These are phyloP conservation scores for Suhomyces bolitotheri DNA, from an alignment of 1,139 yeast species.

Conservation along the genomic window DNA sequence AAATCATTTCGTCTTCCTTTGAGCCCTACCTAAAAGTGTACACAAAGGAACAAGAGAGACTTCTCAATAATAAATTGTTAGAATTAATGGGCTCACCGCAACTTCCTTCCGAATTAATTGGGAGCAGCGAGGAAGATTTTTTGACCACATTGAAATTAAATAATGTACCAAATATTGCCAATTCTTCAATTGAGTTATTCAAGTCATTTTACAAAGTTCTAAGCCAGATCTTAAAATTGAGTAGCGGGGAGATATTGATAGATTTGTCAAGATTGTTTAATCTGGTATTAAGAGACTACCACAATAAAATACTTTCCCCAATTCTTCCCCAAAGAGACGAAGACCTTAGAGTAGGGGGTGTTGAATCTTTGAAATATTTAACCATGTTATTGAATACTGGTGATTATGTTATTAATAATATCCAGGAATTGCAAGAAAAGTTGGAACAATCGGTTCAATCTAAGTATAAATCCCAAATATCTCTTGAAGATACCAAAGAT, in stretches of 20 bases:
- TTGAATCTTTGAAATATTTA: constrained; percentile 65
- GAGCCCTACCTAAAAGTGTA: constrained; percentile 84
- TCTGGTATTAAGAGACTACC: constrained; percentile 66
- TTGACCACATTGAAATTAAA: constrained; percentile 40
- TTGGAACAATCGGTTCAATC: constrained; percentile 49
- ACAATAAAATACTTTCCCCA: constrained; percentile 59
- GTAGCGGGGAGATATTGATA: constrained; percentile 66
- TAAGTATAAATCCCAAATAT: constrained; percentile 32
- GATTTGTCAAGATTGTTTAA: constrained; percentile 66
- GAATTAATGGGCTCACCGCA: constrained; percentile 56
- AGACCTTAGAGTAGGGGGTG: constrained; percentile 21
- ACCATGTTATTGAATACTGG: constrained; percentile 83
- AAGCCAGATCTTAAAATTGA: constrained; percentile 72
- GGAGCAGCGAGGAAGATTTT: constrained; percentile 27
- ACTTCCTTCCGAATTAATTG: constrained; percentile 39
- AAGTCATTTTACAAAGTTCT: constrained; percentile 70
- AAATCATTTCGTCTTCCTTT: constrained; percentile 68
- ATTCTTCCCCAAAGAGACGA: constrained; percentile 47
- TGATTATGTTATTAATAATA: constrained; percentile 81
- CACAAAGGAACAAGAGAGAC: constrained; percentile 81
- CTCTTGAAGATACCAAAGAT: constrained; percentile 59
- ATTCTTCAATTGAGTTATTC: constrained; percentile 85
- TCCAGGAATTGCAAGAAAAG: constrained; percentile 71
- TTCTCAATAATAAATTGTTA: constrained; percentile 59
- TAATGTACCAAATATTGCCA: constrained; percentile 60